Percentiles rank a stretch among this genome's conserved stretches.
Conservation (phyloP, 1,284 basidiomycete genomes). For the Apiotrichum mycotoxinovorans region DNA sequence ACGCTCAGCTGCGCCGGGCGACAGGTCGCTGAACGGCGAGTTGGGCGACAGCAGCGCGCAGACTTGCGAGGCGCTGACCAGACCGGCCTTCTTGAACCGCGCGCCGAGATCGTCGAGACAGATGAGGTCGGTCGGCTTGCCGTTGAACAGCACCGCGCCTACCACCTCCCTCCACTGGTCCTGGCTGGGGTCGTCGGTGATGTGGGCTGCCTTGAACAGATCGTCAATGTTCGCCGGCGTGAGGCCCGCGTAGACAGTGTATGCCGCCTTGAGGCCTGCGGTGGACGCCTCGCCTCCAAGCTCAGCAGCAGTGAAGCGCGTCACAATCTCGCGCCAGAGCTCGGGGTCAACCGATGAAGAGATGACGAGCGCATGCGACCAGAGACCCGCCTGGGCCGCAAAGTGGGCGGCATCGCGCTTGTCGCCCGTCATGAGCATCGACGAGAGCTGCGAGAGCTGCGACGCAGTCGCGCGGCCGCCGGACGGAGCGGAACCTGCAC, state of each 20-base stretch:
- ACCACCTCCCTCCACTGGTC: conserved; percentile 78
- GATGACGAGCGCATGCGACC: conserved; percentile 95
- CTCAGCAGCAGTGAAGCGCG: conserved; percentile 79
- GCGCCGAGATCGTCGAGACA: conserved; percentile 85
- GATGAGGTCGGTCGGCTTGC: conserved; percentile 57
- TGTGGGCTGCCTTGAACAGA: conserved; percentile 31
- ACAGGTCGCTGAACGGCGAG: conserved; percentile 64
- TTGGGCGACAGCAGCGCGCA: conserved; percentile 74
- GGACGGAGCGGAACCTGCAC: conserved; percentile 7
- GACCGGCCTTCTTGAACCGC: conserved; percentile 66
- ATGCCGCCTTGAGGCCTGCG: conserved; percentile 64
- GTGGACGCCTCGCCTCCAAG: conserved; percentile 53
- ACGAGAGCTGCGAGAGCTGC: conserved; percentile 70
- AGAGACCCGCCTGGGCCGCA: conserved; percentile 81
- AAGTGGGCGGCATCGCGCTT: conserved; percentile 81
- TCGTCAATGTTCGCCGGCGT: conserved; percentile 30
- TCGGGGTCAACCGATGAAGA: conserved; percentile 90
- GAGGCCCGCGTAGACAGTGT: conserved; percentile 75
- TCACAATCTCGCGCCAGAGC: conserved; percentile 85
- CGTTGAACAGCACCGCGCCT: conserved; percentile 79
- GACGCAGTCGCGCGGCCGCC: conserved; percentile 53
- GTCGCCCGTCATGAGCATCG: conserved; percentile 74
- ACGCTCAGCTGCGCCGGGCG: conserved; percentile 35
- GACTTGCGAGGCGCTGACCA: conserved; percentile 81
- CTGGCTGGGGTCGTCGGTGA: conserved; percentile 41